Conservation (phyloP, 208 protist species). For the Acanthamoeba healyi region DNA sequence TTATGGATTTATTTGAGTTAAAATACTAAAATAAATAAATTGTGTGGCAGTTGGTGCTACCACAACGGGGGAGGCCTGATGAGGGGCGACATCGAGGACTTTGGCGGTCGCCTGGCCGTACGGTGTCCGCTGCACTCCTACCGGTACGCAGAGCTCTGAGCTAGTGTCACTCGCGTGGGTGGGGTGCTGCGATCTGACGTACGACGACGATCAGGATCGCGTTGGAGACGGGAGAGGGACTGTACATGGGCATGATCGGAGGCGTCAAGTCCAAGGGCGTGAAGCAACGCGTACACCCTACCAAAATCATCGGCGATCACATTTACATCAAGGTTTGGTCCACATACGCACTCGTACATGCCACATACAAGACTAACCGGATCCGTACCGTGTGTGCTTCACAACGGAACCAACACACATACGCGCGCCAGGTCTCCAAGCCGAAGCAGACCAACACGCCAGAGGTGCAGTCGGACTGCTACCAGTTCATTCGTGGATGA, state of each 20-base stretch:
- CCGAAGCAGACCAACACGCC: neutral
- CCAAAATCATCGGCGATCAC: constrained; percentile 17
- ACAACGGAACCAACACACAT: too few relatives aligned
- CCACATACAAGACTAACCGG: neutral
- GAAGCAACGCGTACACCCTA: constrained; percentile 34
- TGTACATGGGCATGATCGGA: constrained; percentile 38
- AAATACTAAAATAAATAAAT: neutral
- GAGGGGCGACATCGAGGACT: constrained; percentile 21
- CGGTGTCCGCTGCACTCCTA: constrained; percentile 19
- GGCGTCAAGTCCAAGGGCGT: constrained; percentile 65
- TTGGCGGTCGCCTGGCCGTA: constrained; percentile 8
- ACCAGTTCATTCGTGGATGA: neutral
- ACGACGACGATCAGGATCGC: constrained; percentile 13
- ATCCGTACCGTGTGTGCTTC: too few relatives aligned
- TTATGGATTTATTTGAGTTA: neutral
- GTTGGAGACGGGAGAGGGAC: constrained; percentile 25
- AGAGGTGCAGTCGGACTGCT: constrained; percentile 42
- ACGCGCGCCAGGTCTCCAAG: neutral
- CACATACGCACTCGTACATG: neutral
- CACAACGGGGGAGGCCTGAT: constrained; percentile 21
- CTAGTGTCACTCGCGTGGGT: neutral
- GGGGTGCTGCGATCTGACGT: neutral
- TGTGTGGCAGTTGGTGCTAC: constrained; percentile 1
- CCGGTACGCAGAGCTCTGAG: neutral
- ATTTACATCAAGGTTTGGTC: neutral